Evolutionary conservation across 1,139 yeast genomes (phyloP), one percentile per base, ranked within the genome.

Genomic region (Kurtzmaniella natalensis): DNA sequence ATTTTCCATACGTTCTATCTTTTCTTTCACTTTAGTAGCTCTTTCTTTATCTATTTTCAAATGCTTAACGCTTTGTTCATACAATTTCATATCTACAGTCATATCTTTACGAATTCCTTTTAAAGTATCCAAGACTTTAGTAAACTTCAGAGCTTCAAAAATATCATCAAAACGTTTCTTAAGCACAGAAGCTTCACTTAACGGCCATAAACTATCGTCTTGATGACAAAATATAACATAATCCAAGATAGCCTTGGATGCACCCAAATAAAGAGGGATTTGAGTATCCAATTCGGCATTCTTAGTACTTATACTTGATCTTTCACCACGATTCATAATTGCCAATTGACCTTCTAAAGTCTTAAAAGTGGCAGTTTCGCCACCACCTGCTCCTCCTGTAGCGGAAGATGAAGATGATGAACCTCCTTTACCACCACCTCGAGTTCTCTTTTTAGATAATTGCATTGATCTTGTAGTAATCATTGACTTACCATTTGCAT

Each of bases 151-250:
- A 0, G 97, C 96, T 55, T 94, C 97, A 48, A 94, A 94, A 5
- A 94, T 92, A 53, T 92, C 98, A 56, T 94, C 98, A 50, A 94
- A 94, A 39, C 92, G 73, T 59, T 89, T 89, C 59, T 94, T 94
- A 51, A 94, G 70, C 10, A 75, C 75, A 6, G 95, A 72, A 1
- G 98, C 95, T 57, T 94, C 99, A 45, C 92, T 78, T 37, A 94
- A 65, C 2, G 99, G 99, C 99, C 99, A 94, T 26, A 87, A 61
- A 50, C 94, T 82, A 40, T 94, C 99, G 51, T 94, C 99, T 56
- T 94, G 99, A 53, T 94, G 99, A 51, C 98, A 92, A 56, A 94
- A 94, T 2, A 92, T 81, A 30, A 94, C 98, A 55, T 88, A 86
- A 46, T 92, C 96, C 32, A 94, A 61, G 35, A 94, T 78, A 0